Evolutionary conservation across 1,139 yeast species (phyloP).

Genomic region (Geotrichum histeridarum): DNA sequence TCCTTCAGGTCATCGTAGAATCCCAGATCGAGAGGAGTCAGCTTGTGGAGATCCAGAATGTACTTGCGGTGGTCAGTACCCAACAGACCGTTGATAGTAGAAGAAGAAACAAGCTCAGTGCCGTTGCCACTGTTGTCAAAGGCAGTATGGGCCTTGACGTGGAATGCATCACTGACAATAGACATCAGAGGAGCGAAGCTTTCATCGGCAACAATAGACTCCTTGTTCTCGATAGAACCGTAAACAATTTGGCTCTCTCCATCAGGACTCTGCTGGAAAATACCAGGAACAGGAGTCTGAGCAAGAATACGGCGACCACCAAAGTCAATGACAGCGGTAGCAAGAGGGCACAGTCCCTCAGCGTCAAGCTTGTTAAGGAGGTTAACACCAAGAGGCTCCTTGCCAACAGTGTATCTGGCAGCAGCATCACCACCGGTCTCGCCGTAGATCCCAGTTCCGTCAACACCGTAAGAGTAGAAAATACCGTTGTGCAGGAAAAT

Average conservation of each 20-base stretch:
- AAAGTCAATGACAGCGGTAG: slow-evolving; percentile 81
- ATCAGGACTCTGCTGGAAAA: slow-evolving; percentile 47
- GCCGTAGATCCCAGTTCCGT: slow-evolving; percentile 63
- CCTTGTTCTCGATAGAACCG: slow-evolving; percentile 66
- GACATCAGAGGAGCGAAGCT: slow-evolving; percentile 53
- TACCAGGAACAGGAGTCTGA: slow-evolving; percentile 97
- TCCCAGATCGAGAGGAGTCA: slow-evolving; percentile 77
- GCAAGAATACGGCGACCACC: slow-evolving; percentile 84
- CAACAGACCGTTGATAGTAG: slow-evolving; percentile 69
- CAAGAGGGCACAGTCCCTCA: slow-evolving; percentile 60
- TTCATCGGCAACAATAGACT: slow-evolving; percentile 44
- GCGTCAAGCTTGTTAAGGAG: slow-evolving; percentile 63
- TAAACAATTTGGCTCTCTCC: slow-evolving; percentile 55
- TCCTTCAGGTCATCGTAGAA: slow-evolving; percentile 57
- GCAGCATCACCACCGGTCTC: slow-evolving; percentile 78
- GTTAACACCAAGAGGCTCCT: slow-evolving; percentile 72
- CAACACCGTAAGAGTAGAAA: slow-evolving; percentile 77
- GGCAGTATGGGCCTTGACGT: slow-evolving; percentile 64
- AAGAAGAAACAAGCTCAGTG: slow-evolving; percentile 51
- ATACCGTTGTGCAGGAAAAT: slow-evolving; percentile 78
- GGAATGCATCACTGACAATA: slow-evolving; percentile 68
- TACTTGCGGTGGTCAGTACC: slow-evolving; percentile 87
- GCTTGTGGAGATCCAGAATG: slow-evolving; percentile 74
- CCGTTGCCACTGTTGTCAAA: slow-evolving; percentile 42
- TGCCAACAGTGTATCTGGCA: slow-evolving; percentile 72